Evolutionary conservation across 1,284 basidiomycete species (phyloP).

Genomic region (Sparassis latifolia): DNA sequence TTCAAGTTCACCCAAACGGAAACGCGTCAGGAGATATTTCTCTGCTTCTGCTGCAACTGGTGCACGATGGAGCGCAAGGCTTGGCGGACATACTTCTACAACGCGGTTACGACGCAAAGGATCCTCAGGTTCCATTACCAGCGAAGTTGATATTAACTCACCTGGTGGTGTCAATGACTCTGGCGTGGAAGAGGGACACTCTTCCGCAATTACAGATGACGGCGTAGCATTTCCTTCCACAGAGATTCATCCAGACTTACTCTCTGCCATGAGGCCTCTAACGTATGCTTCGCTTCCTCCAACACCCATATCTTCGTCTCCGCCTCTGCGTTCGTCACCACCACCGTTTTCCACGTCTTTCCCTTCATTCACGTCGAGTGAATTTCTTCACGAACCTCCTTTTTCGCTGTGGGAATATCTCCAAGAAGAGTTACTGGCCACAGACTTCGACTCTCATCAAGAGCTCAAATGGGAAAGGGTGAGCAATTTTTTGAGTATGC

Average conservation of each 20-base stretch:
- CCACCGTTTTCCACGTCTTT: conserved; percentile 12
- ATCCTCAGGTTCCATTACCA: conserved; percentile 16
- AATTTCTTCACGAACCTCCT: conserved; percentile 31
- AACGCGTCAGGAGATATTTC: conserved; percentile 22
- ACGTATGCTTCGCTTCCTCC: conserved; percentile 65
- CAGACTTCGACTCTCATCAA: conserved; percentile 89
- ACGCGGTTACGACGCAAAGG: conserved; percentile 12
- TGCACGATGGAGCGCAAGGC: conserved; percentile 15
- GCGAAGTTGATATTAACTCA: conserved; percentile 11
- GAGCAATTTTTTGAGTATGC: conserved; percentile 93
- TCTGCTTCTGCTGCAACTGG: conserved; percentile 23
- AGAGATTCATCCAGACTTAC: conserved; percentile 11
- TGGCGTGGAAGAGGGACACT: conserved; percentile 18
- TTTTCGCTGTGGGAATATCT: conserved; percentile 93
- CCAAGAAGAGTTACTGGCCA: conserved; percentile 79
- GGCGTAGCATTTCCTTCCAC: conserved; percentile 10
- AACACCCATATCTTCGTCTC: conserved; percentile 52
- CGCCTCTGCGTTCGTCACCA: conserved; percentile 14
- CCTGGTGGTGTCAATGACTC: conserved; percentile 14
- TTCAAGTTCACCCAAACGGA: conserved; percentile 23
- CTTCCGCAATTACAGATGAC: conserved; percentile 11
- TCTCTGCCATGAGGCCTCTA: conserved; percentile 18
- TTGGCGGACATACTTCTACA: conserved; percentile 6
- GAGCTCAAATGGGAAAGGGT: conserved; percentile 97
- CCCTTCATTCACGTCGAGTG: conserved; percentile 16